Conservation (phyloP, 495 filamentous ascomycete species). For the Lepidopterella palustris region DNA sequence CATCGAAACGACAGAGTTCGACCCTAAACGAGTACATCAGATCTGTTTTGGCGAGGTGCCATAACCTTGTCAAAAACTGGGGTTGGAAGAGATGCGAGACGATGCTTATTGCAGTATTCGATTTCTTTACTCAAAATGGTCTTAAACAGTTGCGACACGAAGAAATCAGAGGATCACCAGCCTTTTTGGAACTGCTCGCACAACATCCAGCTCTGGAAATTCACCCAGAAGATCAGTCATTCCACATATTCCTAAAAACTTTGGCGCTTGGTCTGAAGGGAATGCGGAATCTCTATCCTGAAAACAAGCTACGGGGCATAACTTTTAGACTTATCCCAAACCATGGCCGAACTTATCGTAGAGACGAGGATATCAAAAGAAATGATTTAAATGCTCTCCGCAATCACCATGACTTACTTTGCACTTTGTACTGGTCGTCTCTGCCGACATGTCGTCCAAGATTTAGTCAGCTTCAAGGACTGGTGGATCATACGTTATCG, state of each 20-base stretch:
- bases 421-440: constrained; percentile 80
- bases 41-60: constrained; percentile 65
- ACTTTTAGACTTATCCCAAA: constrained; percentile 80
- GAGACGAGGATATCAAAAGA: constrained; percentile 65
- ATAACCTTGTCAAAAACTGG: constrained; percentile 73
- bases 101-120: constrained; percentile 75
- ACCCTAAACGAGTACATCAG: constrained; percentile 79
- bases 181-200: constrained; percentile 70
- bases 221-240: constrained; percentile 69
- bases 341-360: constrained; percentile 78
- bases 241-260: constrained; percentile 88
- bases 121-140: constrained; percentile 77
- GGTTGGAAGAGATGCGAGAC: constrained; percentile 75
- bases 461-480: constrained; percentile 61
- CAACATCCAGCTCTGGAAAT: constrained; percentile 53
- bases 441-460: constrained; percentile 65
- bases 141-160: constrained; percentile 72
- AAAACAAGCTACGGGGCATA: constrained; percentile 70
- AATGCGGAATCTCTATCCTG: constrained; percentile 50
- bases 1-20: constrained; percentile 47
- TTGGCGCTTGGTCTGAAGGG: constrained; percentile 62
- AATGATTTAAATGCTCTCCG: constrained; percentile 77
- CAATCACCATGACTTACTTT: constrained; percentile 91
- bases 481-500: constrained; percentile 71
- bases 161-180: constrained; percentile 64